Evolutionary conservation across 1,139 yeast species (phyloP).

Genomic region (Yamadazyma dushanensis): DNA sequence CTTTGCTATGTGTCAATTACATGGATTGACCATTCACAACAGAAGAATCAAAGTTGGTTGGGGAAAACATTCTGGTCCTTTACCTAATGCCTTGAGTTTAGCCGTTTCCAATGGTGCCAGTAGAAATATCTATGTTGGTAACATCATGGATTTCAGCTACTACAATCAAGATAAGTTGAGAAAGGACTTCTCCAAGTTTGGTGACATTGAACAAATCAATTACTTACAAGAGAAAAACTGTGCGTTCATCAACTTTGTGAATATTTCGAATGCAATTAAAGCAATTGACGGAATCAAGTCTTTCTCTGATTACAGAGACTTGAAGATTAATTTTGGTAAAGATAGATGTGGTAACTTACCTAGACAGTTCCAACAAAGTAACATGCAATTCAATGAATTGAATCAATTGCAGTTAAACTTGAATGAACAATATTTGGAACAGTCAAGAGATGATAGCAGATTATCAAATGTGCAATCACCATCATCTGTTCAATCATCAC

Average conservation of each 20-base stretch:
- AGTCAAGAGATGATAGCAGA: constrained; percentile 7
- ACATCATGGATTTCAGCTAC: constrained; percentile 44
- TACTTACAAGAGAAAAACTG: constrained; percentile 77
- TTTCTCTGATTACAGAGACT: constrained; percentile 52
- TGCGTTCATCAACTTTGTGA: constrained; percentile 78
- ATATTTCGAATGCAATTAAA: constrained; percentile 79
- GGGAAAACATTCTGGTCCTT: constrained; percentile 94
- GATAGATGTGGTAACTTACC: constrained; percentile 92
- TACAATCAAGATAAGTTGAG: constrained; percentile 59
- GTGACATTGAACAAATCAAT: constrained; percentile 80
- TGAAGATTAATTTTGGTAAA: constrained; percentile 81
- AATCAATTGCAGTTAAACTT: constrained; percentile 13
- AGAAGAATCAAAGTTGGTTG: constrained; percentile 87
- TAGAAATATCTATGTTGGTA: constrained; percentile 88
- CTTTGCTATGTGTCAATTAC: constrained; percentile 82
- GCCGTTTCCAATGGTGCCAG: constrained; percentile 96
- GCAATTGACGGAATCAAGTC: constrained; percentile 66
- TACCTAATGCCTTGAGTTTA: constrained; percentile 73
- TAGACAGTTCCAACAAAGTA: constrained; percentile 45
- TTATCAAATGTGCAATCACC: constrained; percentile 2
- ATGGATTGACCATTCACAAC: constrained; percentile 78
- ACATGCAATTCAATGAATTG: constrained; percentile 14
- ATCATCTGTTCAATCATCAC: constrained; percentile 2
- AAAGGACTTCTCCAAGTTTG: constrained; percentile 69
- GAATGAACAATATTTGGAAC: constrained; percentile 13